Evolutionary conservation across 345 rosid genomes (phyloP), one percentile per base, ranked within the genome.

Genomic region (Lepidium sativum): DNA sequence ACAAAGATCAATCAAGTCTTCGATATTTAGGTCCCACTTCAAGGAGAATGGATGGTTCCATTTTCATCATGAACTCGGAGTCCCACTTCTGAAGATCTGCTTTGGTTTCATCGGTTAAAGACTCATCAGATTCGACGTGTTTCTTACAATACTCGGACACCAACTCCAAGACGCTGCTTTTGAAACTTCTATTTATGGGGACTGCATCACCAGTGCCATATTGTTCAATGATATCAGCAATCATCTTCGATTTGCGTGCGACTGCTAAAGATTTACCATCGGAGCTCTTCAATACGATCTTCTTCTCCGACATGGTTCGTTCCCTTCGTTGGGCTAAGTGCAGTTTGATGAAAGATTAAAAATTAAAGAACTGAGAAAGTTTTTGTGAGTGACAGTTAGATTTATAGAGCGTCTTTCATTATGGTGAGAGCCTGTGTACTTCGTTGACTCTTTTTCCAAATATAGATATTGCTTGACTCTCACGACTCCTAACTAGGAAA

Each of bases 141-240:
- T 80, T 84, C 63, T 72, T 74, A 77, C 84, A 79, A 71, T 84
- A 89, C 76, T 83, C 91, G 38, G 83, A 78, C 25, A 89, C 86
- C 77, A 34, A 79, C 34, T 83, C 55, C 32, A 89, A 77, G 72
- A 74, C 82, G 71, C 67, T 49, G 68, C 89, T 52, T 2, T 72
- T 71, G 39, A 23, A 2, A 89, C 89, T 56, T 83, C 77, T 3
- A 23, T 20, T 20, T 20, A 23, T 5, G 82, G 87, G 86, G 52
- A 82, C 70, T 3, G 25, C 88, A 56, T 11, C 33, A 18, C 54
- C 70, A 31, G 79, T 77, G 69, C 86, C 73, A 68, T 29, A 63
- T 48, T 83, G 91, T 57, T 82, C 83, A 55, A 85, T 65, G 65
- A 76, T 42, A 61, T 83, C 74, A 60, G 75, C 71, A 35, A 86